These are phyloP conservation scores for Pleurotus ostreatus DNA, from an alignment of 768 basidiomycete genomes.

Conservation along the genomic window DNA sequence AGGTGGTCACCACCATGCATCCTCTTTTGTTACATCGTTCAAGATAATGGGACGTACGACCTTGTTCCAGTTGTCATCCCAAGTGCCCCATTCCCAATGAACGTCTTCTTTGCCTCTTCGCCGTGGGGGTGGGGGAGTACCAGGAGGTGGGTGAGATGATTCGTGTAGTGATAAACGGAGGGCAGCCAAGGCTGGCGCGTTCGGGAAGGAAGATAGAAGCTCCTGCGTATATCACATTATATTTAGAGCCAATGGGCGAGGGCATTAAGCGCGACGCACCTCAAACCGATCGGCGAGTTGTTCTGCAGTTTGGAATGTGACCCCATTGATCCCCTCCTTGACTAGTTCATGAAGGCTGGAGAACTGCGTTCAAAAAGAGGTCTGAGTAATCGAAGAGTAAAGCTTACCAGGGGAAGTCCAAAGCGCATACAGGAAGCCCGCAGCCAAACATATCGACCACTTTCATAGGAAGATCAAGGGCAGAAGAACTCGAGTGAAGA, in stretches of 20 bases:
- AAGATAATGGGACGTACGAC: conserved; percentile 59
- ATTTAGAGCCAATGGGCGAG: conserved; percentile 1
- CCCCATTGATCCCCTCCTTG: conserved; percentile 78
- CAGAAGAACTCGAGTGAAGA: conserved; percentile 87
- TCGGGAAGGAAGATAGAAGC: conserved; percentile 59
- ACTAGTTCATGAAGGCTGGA: conserved; percentile 83
- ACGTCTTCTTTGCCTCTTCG: conserved; percentile 17
- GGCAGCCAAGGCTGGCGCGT: conserved; percentile 40
- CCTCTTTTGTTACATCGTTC: conserved; percentile 29
- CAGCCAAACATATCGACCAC: conserved; percentile 99
- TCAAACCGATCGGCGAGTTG: conserved; percentile 73
- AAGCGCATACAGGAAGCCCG: conserved; percentile 87
- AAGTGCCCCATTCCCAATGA: conserved; percentile 63
- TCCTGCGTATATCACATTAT: conserved; percentile 29
- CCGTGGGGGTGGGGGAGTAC: conserved; percentile 11
- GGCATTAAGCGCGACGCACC: conserved; percentile 32
- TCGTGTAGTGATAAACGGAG: conserved; percentile 49
- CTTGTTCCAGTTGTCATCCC: conserved; percentile 84
- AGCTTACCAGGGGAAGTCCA: conserved; percentile 80
- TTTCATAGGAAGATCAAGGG: conserved; percentile 96
- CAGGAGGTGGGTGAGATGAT: conserved; percentile 20
- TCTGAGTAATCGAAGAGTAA: background rate
- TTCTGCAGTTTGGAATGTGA: conserved; percentile 62
- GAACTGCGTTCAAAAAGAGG: conserved; percentile 3
- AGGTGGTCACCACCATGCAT: background rate